These are phyloP conservation scores for Oryza brachyantha DNA, from an alignment of 176 grass and related monocot genomes.

Conservation along the genomic window DNA sequence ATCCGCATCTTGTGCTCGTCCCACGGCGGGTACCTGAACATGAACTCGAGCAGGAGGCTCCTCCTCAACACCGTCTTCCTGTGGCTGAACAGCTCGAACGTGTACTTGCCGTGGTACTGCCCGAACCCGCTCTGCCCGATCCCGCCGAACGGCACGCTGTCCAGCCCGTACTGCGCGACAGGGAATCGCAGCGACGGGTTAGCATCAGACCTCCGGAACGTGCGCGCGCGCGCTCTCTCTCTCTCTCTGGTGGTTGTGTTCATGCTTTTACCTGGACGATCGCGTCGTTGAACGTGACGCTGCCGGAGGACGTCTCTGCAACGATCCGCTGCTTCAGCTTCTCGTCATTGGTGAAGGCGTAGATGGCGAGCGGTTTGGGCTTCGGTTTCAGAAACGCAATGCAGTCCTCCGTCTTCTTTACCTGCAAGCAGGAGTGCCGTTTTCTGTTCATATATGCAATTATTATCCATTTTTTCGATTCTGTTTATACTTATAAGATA, in stretches of 20 bases:
- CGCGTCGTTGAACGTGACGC: conserved; percentile 72
- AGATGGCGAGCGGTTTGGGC: conserved; percentile 76
- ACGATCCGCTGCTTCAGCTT: conserved; percentile 54
- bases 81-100: conserved; percentile 87
- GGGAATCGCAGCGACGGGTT: neutral
- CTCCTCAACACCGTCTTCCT: conserved; percentile 73
- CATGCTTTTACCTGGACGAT: conserved; percentile 49
- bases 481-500: too few relatives aligned
- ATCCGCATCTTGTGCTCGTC: conserved; percentile 48
- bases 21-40: conserved; percentile 80
- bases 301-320: conserved; percentile 70
- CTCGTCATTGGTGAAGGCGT: conserved; percentile 73
- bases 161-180: conserved; percentile 43
- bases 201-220: too few relatives aligned
- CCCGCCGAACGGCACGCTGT: conserved; percentile 72
- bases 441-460: too few relatives aligned
- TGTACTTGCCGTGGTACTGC: conserved; percentile 88
- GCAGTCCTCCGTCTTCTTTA: conserved; percentile 89
- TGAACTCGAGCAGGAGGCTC: conserved; percentile 49
- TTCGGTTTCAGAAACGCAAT: conserved; percentile 53
- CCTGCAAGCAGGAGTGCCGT: conserved; percentile 14
- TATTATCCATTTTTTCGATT: too few relatives aligned
- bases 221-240: too few relatives aligned
- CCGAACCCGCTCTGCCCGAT: conserved; percentile 69
- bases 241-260: too few relatives aligned